Evolutionary conservation across 2,329 filamentous ascomycete species (phyloP), one percentile per base, ranked within the genome.

Genomic region (Fusarium scirpi): DNA sequence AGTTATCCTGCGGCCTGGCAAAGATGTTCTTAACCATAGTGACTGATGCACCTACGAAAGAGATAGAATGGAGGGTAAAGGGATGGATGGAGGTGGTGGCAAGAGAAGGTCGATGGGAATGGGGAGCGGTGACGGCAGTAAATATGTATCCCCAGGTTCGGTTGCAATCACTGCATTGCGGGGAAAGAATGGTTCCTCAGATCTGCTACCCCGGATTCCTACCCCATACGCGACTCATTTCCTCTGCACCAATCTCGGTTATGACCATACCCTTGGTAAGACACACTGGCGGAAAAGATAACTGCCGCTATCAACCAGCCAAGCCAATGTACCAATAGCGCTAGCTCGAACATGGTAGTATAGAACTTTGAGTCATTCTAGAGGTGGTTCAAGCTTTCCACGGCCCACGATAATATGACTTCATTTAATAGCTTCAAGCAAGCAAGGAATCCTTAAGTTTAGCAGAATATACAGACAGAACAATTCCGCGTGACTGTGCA

Each of bases 141-240:
- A 9, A 57, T 49, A 41, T 49, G 43, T 40, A 16, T 57, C 30
- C 27, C 13, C 40, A 12, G 6, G 24, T 22, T 18, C 7, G 6
- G 15, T 25, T 15, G 7, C 8, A 40, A 16, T 34, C 12, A 10
- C 11, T 22, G 24, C 22, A 52, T 13, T 29, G 24, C 44, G 54
- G n/a, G 44, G 24, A 27, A 41, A 48, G 30, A 32, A 20, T 8
- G 18, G 22, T 4, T 51, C 44, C 44, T 32, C 54, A 27, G 54
- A 51, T 57, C n/a, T 40, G n/a, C 11, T 49, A 57, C 54, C 54
- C 54, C 54, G 13, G 54, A 48, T 40, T 41, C 9, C 16, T 57
- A 51, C 54, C 30, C 54, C 54, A 40, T 20, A 20, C 30, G 9
- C 27, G 27, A 22, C 27, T n/a, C 22, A 13, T 16, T 8, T 38